Evolutionary conservation across 352 stramenopile genomes (phyloP), one percentile per base, ranked within the genome.

Genomic region (Globisporangium polare): DNA sequence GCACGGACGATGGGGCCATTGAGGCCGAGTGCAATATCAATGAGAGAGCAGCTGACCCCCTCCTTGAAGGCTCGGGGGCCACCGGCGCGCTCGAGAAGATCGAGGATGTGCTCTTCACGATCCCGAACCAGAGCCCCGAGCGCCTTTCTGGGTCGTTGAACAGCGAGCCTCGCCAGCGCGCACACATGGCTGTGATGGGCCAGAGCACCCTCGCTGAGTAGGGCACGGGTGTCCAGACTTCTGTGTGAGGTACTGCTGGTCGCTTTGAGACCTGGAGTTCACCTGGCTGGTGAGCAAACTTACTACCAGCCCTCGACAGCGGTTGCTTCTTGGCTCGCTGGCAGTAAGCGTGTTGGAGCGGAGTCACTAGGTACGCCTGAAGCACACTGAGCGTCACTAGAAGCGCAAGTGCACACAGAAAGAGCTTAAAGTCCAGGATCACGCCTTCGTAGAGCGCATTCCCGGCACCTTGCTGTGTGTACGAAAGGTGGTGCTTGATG

Each of bases 201-300:
- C 63, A 69, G 22, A 66, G 27, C 9, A 22, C 24, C 2, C 49
- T 52, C 5, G 58, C 64, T 12, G 64, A 55, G n/a, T 67, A 70
- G 39, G 63, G 63, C 37, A 57, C 41, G 8, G 49, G 33, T 9
- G 49, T 66, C 54, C 54, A 43, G 6, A 29, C 20, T 8, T 8
- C n/a, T 2, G 31, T 27, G 2, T 18, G 10, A 17, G 37, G 33
- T 12, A 39, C 33, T 39, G 27, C 9, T 17, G 7, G 33, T 41
- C 12, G 15, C 33, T 33, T 33, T 33, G 12, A 12, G 18, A 24
- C 4, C 9, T 35, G 33, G 6, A 7, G 41, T 3, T 53, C 5
- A 2, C 26, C 4, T 6, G n/a, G n/a, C n/a, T 29, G 42, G 2
- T 42, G 37, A 42, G 37, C 5, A 12, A 18, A 5, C 13, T 42